Conservation (phyloP, 352 stramenopile genomes). For the Saprolegnia parasitica region DNA sequence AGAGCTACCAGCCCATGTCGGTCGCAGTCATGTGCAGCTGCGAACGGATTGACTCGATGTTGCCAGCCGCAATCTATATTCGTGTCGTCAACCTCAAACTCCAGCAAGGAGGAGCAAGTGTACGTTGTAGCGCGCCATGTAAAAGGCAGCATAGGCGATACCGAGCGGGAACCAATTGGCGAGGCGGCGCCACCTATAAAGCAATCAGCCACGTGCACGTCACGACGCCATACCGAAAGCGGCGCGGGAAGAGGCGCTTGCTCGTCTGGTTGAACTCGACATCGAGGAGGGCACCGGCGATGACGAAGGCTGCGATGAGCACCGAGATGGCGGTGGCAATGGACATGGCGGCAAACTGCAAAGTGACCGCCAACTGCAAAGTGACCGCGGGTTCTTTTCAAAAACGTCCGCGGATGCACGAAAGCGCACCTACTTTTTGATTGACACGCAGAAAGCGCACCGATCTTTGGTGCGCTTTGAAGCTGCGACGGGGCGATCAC, state of each 20-base stretch:
- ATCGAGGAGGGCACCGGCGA: conserved; percentile 52
- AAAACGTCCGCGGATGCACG: not conserved
- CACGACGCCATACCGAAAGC: conserved; percentile 39
- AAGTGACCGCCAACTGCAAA: not conserved
- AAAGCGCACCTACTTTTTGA: not conserved
- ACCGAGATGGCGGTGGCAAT: conserved; percentile 47
- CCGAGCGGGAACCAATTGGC: conserved; percentile 77
- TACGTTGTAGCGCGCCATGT: conserved; percentile 75
- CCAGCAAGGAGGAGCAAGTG: not conserved
- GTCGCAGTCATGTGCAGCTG: conserved; percentile 53
- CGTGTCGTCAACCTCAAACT: not conserved
- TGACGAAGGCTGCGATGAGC: conserved; percentile 53
- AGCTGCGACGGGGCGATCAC: not conserved
- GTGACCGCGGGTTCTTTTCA: not conserved
- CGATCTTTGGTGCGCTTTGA: not conserved
- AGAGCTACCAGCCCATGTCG: conserved; percentile 64
- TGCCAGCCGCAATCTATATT: conserved; percentile 42
- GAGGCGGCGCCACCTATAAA: conserved; percentile 49
- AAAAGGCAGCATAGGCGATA: conserved; percentile 66
- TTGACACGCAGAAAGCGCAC: not conserved
- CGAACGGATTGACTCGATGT: conserved; percentile 51
- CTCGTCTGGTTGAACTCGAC: conserved; percentile 54
- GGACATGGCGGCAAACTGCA: conserved; percentile 33
- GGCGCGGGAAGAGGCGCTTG: conserved; percentile 47
- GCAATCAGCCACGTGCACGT: conserved; percentile 9